Evolutionary conservation across 108 stramenopile genomes (phyloP), one percentile per base, ranked within the genome.

Genomic region (Cyclostephanos tholiformis): DNA sequence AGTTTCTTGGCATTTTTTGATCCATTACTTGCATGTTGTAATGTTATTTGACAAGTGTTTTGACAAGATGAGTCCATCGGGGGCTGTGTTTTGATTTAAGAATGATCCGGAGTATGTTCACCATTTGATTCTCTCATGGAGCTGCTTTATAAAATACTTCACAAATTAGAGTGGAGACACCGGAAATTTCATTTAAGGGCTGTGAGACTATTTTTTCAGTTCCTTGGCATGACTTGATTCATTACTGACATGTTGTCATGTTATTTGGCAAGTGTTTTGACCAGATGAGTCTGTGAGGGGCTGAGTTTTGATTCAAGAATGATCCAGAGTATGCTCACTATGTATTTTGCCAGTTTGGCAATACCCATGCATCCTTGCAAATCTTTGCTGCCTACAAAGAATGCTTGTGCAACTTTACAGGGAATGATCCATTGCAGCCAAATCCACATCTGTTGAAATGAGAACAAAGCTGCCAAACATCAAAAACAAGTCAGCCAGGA

Each of bases 251-350:
- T 14, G 10, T 6, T 8, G 20, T 38, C 14, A 35, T 62, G 61
- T 62, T 62, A 11, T 62, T 62, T 9, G 61, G 61, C n/a, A n/a
- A 19, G 36, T 35, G 20, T 6, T 39, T 38, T 12, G 61, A 62
- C 6, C 27, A 29, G 36, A n/a, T 29, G 20, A 26, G 61, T 9
- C 26, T 29, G 2, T 62, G 25, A 6, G 38, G 30, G 0, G 6
- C 32, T 0, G 30, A 32, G 61, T 32, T n/a, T n/a, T n/a, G n/a
- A n/a, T n/a, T n/a, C n/a, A n/a, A n/a, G n/a, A n/a, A n/a, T n/a
- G n/a, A n/a, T 39, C 20, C 26, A 4, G 25, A 62, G 12, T 62
- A 62, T 39, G 61, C 61, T 0, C 61, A 62, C 61, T 1, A 35
- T 39, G 38, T 62, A n/a, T 62, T 62, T 11, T 29, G 61, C 8